Evolutionary conservation across 2,329 filamentous ascomycete species (phyloP).

Genomic region (Exophiala bonariae): DNA sequence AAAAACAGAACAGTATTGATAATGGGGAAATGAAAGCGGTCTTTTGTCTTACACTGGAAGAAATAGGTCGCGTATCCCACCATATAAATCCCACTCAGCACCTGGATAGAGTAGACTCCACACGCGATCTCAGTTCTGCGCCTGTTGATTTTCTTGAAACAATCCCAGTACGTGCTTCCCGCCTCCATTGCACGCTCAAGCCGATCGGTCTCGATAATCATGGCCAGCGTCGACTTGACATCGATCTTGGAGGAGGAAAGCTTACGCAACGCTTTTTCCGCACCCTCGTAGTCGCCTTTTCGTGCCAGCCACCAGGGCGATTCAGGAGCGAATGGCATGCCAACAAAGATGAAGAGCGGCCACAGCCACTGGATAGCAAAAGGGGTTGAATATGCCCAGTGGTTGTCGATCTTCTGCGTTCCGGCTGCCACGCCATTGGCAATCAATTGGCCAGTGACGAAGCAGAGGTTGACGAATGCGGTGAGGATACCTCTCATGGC

Average conservation of each 20-base stretch:
- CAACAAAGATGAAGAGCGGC: slow-evolving; percentile 47
- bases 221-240: slow-evolving; percentile 77
- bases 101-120: slow-evolving; percentile 55
- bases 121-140: slow-evolving; percentile 42
- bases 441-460: slow-evolving; percentile 36
- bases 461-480: slow-evolving; percentile 40
- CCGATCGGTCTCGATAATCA: slow-evolving; percentile 60
- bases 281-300: slow-evolving; percentile 34
- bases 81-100: slow-evolving; percentile 62
- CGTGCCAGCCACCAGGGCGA: slow-evolving; percentile 40
- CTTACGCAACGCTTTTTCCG: slow-evolving; percentile 30
- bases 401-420: slow-evolving; percentile 29
- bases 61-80: slow-evolving; percentile 63
- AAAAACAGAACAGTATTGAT: slow-evolving; percentile 64
- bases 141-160: slow-evolving; percentile 30
- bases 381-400: slow-evolving; percentile 39
- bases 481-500: slow-evolving; percentile 31
- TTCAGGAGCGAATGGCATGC: slow-evolving; percentile 40
- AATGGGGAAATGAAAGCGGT: too few species aligned
- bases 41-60: slow-evolving; percentile 53
- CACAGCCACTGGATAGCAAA: slow-evolving; percentile 50
- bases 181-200: background rate
- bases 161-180: slow-evolving; percentile 27
- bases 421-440: slow-evolving; percentile 32
- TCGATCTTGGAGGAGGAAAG: slow-evolving; percentile 45